Base-by-base conservation (phyloP, 164 flowering plant genomes). In the Piper longum region DNA sequence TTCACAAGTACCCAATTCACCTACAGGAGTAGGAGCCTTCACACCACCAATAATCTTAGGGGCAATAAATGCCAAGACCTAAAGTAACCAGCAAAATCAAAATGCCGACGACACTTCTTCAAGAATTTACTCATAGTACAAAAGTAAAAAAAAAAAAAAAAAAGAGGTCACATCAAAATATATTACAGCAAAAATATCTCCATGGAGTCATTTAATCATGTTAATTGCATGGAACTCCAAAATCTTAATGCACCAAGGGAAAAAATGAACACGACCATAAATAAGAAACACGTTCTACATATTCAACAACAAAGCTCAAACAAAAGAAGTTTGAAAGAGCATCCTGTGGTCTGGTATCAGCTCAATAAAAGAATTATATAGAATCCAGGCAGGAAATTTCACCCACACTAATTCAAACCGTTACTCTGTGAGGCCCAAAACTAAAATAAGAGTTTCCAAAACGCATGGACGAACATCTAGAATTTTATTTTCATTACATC, bases 1-100 rank as follows among this genome's bases (percentile, higher is more conserved):
- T 78, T 93, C 95, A 76, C 90, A 92, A 97, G 88, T 90, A 70
- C 99, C 96, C 66, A 93, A 93, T 62, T 90, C 99, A 68, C 89
- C 95, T 62, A 93, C 89, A 11, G 96, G 97, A 73, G 99, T 65
- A 56, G 99, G 99, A 16, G 99, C 99, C 64, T 77, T 77, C 63
- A 66, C 81, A 62, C 99, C 97, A 3, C 99, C 97, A 68, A 93
- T 90, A 60, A 93, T 90, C 76, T 93, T 93, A 36, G 97, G 97
- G 66, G 96, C 96, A 79, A 93, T 81, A 85, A 93, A 91, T 62
- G 96, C 95, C 85, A 69, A 80, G 48, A 90, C 96, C 97, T 93
- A 80, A 66, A 79, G 41, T 16, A 69, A 64, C 54, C 72, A 42
- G 56, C 16, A 9, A 43, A 41, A 18, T 41, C 36, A 48, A 1